A percentile compares a stretch with the other conserved stretches of the same genome.
Conservation (phyloP, 164 flowering plant genomes). For the Tetrastigma voinierianum region DNA sequence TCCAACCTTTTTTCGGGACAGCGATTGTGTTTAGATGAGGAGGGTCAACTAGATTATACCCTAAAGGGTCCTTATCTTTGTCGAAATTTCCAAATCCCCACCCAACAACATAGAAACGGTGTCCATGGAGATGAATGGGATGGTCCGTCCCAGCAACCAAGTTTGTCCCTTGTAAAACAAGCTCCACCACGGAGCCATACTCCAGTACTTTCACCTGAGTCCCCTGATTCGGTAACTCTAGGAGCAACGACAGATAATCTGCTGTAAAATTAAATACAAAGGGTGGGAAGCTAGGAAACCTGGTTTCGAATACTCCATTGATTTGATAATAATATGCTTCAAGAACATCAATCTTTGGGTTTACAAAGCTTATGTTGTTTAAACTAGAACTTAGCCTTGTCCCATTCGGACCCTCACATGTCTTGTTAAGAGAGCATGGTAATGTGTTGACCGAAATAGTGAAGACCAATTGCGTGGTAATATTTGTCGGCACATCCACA, state of each 20-base stretch:
- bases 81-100: constrained; percentile 59
- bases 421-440: constrained; percentile 6
- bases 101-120: constrained; percentile 61
- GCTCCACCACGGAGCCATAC: constrained; percentile 21
- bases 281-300: constrained; percentile 19
- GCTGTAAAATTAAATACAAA: constrained; percentile 20
- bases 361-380: constrained; percentile 24
- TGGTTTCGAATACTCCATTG: constrained; percentile 11
- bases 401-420: constrained; percentile 24
- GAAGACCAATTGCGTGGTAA: constrained; percentile 3
- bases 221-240: constrained; percentile 7
- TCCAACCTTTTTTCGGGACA: constrained; percentile 61
- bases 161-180: constrained; percentile 25
- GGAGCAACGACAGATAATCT: constrained; percentile 2
- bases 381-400: constrained; percentile 18
- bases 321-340: constrained; percentile 21
- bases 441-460: constrained; percentile 13
- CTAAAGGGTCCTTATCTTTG: constrained; percentile 32
- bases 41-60: constrained; percentile 61
- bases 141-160: constrained; percentile 30
- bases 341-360: constrained; percentile 16
- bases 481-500: constrained; percentile 18
- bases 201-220: constrained; percentile 27
- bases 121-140: constrained; percentile 46
- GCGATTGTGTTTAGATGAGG: constrained; percentile 40